Evolutionary conservation across 371 early-diverging fungal genomes (phyloP), one percentile per base, ranked within the genome.

Genomic region (Funneliformis caledonium): DNA sequence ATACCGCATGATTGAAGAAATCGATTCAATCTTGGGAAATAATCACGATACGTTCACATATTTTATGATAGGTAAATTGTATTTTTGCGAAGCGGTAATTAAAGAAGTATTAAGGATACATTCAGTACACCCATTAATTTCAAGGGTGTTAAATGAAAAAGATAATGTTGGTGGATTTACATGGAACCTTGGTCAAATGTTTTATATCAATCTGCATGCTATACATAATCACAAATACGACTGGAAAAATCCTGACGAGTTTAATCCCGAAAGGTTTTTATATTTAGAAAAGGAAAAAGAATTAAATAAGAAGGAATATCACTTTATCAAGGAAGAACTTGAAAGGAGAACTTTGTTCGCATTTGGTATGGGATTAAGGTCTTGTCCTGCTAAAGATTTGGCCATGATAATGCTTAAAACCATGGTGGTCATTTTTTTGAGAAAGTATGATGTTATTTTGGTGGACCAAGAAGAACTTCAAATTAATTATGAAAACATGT

Each of bases 201-300:
- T 76, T 19, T 37, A 4, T 37, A 26, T 26, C 11, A 61, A 61
- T 62, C 16, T 62, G 11, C 62, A 64, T n/a, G 76, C 61, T 37
- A 47, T 76, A n/a, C 76, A 76, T 14, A 76, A 31, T 31, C 22
- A 76, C 22, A 12, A 60, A 47, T 22, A 2, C 2, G 12, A 76
- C 62, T 76, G 76, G 76, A 43, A 45, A 26, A 42, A 76, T 33
- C 76, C 76, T 12, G 9, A 76, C 61, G 43, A 76, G 45, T 76
- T 76, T 52, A 59, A 76, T 64, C 76, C 76, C 2, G 76, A 76
- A 47, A 60, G 76, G n/a, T 76, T 76, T 48, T 64, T 76, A 62
- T 16, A n/a, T 22, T 16, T 61, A 22, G 37, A 43, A 42, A 45
- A 43, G 14, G 45, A 76, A 16, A 76, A 76, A 61, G 56, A 16